A percentile compares a stretch with the other conserved stretches of the same genome.
Conservation (phyloP, 306 rosid genomes). For the Glycine tomentella region DNA sequence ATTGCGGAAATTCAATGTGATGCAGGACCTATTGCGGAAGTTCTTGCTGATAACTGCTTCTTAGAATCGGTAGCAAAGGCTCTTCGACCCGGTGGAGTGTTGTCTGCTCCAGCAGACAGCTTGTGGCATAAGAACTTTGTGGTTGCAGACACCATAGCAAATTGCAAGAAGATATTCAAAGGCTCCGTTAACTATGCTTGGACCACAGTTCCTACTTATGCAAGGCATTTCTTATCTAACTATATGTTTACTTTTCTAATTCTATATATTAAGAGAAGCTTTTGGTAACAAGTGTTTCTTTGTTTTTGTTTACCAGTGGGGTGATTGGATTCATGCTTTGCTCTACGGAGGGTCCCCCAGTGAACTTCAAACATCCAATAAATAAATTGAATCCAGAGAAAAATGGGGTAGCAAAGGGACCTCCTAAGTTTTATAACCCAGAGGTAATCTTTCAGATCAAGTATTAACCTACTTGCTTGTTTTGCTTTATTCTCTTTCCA, state of each 20-base stretch:
- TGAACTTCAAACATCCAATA: conserved; percentile 47
- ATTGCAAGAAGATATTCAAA: conserved; percentile 47
- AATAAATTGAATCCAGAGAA: conserved; percentile 38
- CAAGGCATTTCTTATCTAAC: conserved; percentile 25
- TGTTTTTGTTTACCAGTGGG: conserved; percentile 40
- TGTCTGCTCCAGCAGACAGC: conserved; percentile 52
- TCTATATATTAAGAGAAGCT: neutral
- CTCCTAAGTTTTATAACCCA: conserved; percentile 42
- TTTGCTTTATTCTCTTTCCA: neutral
- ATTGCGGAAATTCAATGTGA: neutral
- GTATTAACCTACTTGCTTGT: neutral
- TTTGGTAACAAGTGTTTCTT: conserved; percentile 6
- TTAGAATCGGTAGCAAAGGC: conserved; percentile 45
- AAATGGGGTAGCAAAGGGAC: conserved; percentile 45
- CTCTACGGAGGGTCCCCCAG: conserved; percentile 45
- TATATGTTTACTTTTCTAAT: too few relatives aligned
- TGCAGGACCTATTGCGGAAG: conserved; percentile 45
- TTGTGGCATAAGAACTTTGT: conserved; percentile 41
- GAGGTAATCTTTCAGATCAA: conserved; percentile 29
- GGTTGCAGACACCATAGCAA: conserved; percentile 50
- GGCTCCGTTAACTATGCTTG: conserved; percentile 49
- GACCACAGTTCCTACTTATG: conserved; percentile 48
- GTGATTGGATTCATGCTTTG: conserved; percentile 49
- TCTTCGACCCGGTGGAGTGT: conserved; percentile 48
- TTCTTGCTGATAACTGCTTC: conserved; percentile 31